phyloP scores from a whole-genome alignment of 805 yeast species.

The Candida dendrica region DNA sequence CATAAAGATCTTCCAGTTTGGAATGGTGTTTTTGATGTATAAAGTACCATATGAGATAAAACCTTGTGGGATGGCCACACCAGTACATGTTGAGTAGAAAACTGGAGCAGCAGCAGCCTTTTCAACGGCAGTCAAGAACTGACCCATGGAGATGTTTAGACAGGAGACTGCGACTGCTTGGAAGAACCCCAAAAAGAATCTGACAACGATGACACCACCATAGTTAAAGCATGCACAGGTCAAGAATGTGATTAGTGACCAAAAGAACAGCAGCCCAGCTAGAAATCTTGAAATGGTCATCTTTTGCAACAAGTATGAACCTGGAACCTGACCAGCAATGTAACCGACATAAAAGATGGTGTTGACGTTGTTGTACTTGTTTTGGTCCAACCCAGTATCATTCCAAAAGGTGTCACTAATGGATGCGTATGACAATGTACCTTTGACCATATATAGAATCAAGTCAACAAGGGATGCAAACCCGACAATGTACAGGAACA shows the following conservation, averaged over 20 bases:
- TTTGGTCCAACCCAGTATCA: conserved; percentile 17
- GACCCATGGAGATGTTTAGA: conserved; percentile 18
- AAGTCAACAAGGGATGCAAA: conserved; percentile 29
- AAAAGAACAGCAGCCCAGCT: conserved; percentile 19
- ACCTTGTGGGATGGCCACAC: conserved; percentile 22
- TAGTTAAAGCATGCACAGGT: not conserved
- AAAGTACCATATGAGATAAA: conserved; percentile 22
- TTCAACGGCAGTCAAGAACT: conserved; percentile 23
- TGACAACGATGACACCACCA: not conserved
- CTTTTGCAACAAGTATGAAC: conserved; percentile 25
- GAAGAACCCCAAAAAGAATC: conserved; percentile 11
- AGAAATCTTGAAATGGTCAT: conserved; percentile 22
- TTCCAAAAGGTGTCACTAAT: conserved; percentile 34
- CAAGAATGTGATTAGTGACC: conserved; percentile 26
- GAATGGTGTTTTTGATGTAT: conserved; percentile 14
- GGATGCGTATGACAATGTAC: conserved; percentile 34
- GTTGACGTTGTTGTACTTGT: conserved; percentile 22
- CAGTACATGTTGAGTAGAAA: conserved; percentile 25
- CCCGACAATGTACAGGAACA: conserved; percentile 24
- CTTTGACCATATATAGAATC: conserved; percentile 37
- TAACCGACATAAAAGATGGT: conserved; percentile 34
- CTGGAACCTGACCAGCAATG: conserved; percentile 27
- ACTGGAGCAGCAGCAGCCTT: conserved; percentile 27
- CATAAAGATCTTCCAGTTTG: conserved; percentile 20
- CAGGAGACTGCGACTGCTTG: conserved; percentile 23